Evolutionary conservation across 2,329 filamentous ascomycete species (phyloP).

Genomic region (Neurospora sp.): DNA sequence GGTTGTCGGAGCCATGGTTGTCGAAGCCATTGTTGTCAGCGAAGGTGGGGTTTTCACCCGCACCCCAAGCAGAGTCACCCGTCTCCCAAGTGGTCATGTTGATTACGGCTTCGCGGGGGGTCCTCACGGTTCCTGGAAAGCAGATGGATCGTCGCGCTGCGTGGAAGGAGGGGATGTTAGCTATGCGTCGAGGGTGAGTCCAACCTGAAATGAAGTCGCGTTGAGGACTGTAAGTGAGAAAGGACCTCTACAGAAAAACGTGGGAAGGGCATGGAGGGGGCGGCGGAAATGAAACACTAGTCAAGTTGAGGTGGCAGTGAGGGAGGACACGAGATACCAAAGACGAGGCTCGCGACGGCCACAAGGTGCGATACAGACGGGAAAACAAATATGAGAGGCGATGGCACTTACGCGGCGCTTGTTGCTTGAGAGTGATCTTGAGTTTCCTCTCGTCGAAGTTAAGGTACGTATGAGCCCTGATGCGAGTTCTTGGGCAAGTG

Average conservation of each 20-base stretch:
- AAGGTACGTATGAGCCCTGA: not conserved
- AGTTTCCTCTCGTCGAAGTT: not conserved
- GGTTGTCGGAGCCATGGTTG: constrained; percentile 5
- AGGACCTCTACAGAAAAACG: not conserved
- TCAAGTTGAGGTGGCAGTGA: not conserved
- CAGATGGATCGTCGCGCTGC: not conserved
- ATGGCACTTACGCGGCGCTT: not conserved
- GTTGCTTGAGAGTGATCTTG: not conserved
- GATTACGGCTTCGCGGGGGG: not conserved
- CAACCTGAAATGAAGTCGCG: not conserved
- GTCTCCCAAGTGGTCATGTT: not conserved
- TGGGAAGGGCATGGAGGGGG: not conserved
- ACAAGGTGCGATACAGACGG: not conserved
- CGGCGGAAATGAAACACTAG: not conserved
- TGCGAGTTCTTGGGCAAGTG: not conserved
- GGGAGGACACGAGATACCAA: not conserved
- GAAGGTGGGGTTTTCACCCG: constrained; percentile 1
- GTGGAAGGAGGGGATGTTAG: not conserved
- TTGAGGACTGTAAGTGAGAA: not conserved
- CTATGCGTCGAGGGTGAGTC: not conserved
- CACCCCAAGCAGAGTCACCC: not conserved
- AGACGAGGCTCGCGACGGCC: not conserved
- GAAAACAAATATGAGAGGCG: not conserved
- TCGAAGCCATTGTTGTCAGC: constrained; percentile 5
- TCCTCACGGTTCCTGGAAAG: not conserved